Evolutionary conservation across 2,329 filamentous ascomycete genomes (phyloP), one percentile per base, ranked within the genome.

Genomic region (Clonostachys byssicola): DNA sequence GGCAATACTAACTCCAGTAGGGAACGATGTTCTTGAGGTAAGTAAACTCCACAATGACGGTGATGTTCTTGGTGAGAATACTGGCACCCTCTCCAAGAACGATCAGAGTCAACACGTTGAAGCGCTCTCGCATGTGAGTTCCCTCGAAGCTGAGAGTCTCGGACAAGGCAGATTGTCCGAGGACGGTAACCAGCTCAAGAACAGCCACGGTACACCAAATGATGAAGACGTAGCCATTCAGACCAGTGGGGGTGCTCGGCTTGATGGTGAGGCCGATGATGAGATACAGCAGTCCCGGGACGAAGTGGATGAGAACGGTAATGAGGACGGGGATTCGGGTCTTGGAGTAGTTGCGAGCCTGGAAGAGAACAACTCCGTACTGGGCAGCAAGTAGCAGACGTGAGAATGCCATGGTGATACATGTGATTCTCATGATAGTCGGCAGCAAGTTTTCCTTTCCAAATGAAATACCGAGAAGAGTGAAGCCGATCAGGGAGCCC

Each of bases 71-170:
- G 2, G 66, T 64, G 9, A 85, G 67, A 16, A 78, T 75, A 39
- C 85, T 82, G n/a, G 83, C 77, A 44, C 81, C 81, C 56, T 86
- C 83, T 13, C 83, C 83, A 49, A 86, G 75, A 47, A 87, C 80
- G 50, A 86, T 84, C 43, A 86, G 70, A 0, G 82, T 86, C 47
- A 86, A 67, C 3, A 85, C 67, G 12, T 75, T 77, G 73, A 86
- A 77, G 12, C 84, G 74, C 55, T 83, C 79, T 56, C 82, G 80
- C 47, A 86, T 60, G 57, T 85, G 80, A 1, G 80, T 86, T 48
- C 77, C 70, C 49, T 80, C 75, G 56, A 86, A 83, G 47, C 78
- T 79, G 39, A 86, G 69, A 43, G 78, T 74, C 5, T 74, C 68
- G 59, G 73, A 84, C 20, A 70, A 62, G 44, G 72, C 74, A 12